Evolutionary conservation across 805 yeast species (phyloP), one percentile per base, ranked within the genome.

Genomic region (Ogataea trehaloabstinens): DNA sequence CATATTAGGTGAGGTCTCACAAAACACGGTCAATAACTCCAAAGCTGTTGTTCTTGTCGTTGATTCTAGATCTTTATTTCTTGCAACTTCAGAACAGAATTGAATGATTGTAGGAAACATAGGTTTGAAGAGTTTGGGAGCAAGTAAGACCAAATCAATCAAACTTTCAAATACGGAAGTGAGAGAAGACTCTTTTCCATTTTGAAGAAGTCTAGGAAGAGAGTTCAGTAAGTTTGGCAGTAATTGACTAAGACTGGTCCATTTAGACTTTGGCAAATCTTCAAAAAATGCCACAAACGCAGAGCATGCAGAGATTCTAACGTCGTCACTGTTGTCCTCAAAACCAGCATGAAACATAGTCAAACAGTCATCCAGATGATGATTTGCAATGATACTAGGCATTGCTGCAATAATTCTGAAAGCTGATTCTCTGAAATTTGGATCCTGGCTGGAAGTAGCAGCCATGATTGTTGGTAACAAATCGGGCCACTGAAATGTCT

Each of bases 1-100:
- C 99, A 93, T 93, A 36, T 80, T 81, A 27, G 99, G 98, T 7
- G 96, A 85, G 19, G 85, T 84, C 60, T 93, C 99, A 43, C 93
- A 79, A 58, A 93, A 93, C 0, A 95, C 85, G 5, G 95, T 86
- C 51, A 89, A 69, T 41, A 93, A 73, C 65, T 93, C 99, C 46
- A 93, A 67, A 4, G 96, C 93, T 1, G 93, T 83, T 53, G 87
- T 71, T 57, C 99, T 78, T 4, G 96, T 82, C 34, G 70, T 65
- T 16, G 88, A 73, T 19, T 88, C 97, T 50, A 89, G 66, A 16
- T 86, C 95, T 53, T 74, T 77, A 64, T 88, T 82, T 54, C 85
- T 87, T 36, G 88, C 76, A 22, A 93, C 91, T 12, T 80, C 76
- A n/a, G 88, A 74, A 53, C 93, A 80, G 55, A 93, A 93, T 46